Evolutionary conservation across 345 rosid genomes (phyloP), one percentile per base, ranked within the genome.

Genomic region (Odontarrhena argentea): DNA sequence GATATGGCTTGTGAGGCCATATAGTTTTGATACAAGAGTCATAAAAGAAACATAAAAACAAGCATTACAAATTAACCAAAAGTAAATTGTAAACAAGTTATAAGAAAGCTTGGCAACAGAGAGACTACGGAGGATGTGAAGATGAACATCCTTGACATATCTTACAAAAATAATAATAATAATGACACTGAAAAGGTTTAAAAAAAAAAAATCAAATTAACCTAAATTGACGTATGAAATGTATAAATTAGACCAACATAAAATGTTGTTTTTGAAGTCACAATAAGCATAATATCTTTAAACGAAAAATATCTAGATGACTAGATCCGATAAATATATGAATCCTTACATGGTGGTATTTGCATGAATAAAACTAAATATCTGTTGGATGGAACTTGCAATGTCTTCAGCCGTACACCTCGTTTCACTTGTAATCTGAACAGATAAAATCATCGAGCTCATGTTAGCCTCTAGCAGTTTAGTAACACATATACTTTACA

Each of bases 301-400:
- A 36, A 11, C 42, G 25, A 63, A 55, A 46, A 5, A 28, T n/a
- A n/a, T n/a, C n/a, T n/a, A n/a, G n/a, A 35, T 36, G 25, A 9
- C 13, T 35, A 46, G 24, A 38, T n/a, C 63, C 12, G 37, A 55
- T 49, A 63, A 8, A 47, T 54, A 41, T 15, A 37, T 11, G 18
- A 13, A 36, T 42, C 22, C 66, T 86, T 82, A 89, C 68, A 87
- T 78, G 76, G 74, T 62, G 67, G 85, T 81, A 77, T 85, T 87
- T 75, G 90, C 94, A 67, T 93, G 97, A 60, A 93, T 88, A 76
- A 86, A 93, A 63, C 83, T 78, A 81, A 93, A 90, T 60, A 90
- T 86, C 58, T 90, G 91, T 65, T 93, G 98, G 50, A 88, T 92
- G 5, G 92, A 88, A 71, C 83, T 85, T 4, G 97, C 98, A 59